Conservation (phyloP, 768 basidiomycete genomes). For the Porpolomopsis calyptriformis region DNA sequence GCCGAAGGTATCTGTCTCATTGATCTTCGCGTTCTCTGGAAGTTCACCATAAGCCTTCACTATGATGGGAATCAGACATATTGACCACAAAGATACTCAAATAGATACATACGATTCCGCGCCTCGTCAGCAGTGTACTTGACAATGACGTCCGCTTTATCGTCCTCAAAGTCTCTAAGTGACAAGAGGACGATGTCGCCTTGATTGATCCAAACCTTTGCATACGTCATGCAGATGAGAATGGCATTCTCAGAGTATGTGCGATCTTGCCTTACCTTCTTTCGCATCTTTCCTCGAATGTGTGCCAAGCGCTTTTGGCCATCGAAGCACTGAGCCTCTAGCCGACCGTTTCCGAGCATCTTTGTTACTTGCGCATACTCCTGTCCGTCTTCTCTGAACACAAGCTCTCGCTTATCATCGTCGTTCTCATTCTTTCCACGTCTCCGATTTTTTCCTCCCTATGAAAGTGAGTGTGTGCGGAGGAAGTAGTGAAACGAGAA, state of each 20-base stretch:
- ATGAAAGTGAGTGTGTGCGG: constrained; percentile 8
- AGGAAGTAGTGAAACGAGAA: too few relatives aligned
- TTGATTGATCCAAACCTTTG: constrained; percentile 97
- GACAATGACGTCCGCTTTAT: constrained; percentile 98
- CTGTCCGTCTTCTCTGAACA: constrained; percentile 98
- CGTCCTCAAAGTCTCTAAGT: constrained; percentile 97
- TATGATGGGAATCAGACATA: constrained; percentile 25
- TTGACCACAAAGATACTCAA: too few relatives aligned
- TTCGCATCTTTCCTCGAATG: constrained; percentile 98
- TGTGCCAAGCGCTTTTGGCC: constrained; percentile 97
- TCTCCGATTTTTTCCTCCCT: constrained; percentile 99
- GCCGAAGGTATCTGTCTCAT: constrained; percentile 90
- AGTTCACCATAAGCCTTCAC: constrained; percentile 98
- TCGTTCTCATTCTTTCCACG: constrained; percentile 99
- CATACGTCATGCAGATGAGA: too few relatives aligned
- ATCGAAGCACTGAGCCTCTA: constrained; percentile 96
- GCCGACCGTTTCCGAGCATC: constrained; percentile 96
- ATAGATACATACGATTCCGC: constrained; percentile 57
- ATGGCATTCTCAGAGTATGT: too few relatives aligned
- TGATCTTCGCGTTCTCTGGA: constrained; percentile 92
- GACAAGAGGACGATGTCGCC: constrained; percentile 94
- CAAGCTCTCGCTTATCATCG: constrained; percentile 95
- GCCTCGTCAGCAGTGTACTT: constrained; percentile 98
- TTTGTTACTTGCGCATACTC: constrained; percentile 98
- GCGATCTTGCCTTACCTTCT: too few relatives aligned